These are phyloP conservation scores for Nephelium lappaceum DNA, from an alignment of 345 rosid species.

Conservation along the genomic window DNA sequence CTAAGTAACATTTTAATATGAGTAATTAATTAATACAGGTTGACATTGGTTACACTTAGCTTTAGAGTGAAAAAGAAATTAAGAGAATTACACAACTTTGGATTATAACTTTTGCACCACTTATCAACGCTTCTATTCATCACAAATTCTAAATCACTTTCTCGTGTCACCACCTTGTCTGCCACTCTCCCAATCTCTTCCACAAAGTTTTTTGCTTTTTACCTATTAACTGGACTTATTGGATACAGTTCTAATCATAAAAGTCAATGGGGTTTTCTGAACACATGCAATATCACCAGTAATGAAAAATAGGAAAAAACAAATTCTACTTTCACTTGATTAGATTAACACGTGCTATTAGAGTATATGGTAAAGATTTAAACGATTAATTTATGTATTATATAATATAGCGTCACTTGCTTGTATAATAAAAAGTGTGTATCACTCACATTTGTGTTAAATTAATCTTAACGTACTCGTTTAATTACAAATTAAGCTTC, in stretches of 20 bases:
- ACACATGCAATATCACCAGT: neutral
- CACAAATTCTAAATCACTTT: conserved; percentile 12
- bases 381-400: neutral
- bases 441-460: neutral
- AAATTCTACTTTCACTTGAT: neutral
- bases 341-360: neutral
- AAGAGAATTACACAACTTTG: neutral
- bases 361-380: neutral
- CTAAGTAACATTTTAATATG: neutral
- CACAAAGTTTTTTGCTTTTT: neutral
- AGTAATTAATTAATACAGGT: neutral
- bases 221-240: neutral
- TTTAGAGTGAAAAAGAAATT: neutral
- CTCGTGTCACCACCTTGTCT: conserved; percentile 31
- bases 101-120: conserved; percentile 14
- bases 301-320: neutral
- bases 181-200: conserved; percentile 22
- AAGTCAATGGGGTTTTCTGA: conserved; percentile 12
- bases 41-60: neutral
- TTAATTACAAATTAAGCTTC: neutral
- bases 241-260: neutral
- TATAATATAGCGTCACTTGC: neutral
- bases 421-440: no score
- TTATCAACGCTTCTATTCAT: neutral
- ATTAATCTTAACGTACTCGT: neutral